A percentile compares a stretch with the other conserved stretches of the same genome.
phyloP scores from a whole-genome alignment of 192 early-diverging fungal genomes.

The Coemansia sp. region DNA sequence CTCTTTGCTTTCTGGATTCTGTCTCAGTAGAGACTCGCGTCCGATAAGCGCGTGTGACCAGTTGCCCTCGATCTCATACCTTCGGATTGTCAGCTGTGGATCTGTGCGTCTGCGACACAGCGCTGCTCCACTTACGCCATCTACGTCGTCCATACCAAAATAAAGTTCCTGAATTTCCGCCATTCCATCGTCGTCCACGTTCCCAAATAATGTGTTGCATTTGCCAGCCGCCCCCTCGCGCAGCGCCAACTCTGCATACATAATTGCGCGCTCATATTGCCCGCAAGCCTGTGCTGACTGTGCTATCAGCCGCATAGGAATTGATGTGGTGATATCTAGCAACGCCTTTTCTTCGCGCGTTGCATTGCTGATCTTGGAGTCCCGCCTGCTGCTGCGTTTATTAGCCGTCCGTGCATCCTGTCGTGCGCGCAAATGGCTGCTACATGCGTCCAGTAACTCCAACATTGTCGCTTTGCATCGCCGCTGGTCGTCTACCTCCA shows the following conservation, averaged over 20 bases:
- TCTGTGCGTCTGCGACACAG: constrained; percentile 36
- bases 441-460: constrained; percentile 36
- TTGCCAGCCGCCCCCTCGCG: constrained; percentile 24
- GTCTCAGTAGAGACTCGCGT: constrained; percentile 44
- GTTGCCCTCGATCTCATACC: constrained; percentile 51
- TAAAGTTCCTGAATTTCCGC: constrained; percentile 43
- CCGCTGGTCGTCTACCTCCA: constrained; percentile 37
- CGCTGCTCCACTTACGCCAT: constrained; percentile 45
- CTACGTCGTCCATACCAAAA: constrained; percentile 45
- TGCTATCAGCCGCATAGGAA: constrained; percentile 22
- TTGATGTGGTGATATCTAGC: constrained; percentile 11
- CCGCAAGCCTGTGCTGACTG: constrained; percentile 31
- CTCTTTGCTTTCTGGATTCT: constrained; percentile 29
- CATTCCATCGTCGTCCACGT: constrained; percentile 33
- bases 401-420: constrained; percentile 17
- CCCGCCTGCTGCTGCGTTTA: constrained; percentile 30
- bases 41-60: constrained; percentile 55
- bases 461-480: constrained; percentile 37
- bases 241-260: constrained; percentile 33
- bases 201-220: constrained; percentile 30
- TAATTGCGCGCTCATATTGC: constrained; percentile 45
- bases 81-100: constrained; percentile 27
- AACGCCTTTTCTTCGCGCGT: constrained; percentile 30
- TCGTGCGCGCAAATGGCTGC: constrained; percentile 28
- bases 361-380: constrained; percentile 13